Evolutionary conservation across 805 yeast genomes (phyloP).

Genomic region (Saccharomycopsis babjevae): DNA sequence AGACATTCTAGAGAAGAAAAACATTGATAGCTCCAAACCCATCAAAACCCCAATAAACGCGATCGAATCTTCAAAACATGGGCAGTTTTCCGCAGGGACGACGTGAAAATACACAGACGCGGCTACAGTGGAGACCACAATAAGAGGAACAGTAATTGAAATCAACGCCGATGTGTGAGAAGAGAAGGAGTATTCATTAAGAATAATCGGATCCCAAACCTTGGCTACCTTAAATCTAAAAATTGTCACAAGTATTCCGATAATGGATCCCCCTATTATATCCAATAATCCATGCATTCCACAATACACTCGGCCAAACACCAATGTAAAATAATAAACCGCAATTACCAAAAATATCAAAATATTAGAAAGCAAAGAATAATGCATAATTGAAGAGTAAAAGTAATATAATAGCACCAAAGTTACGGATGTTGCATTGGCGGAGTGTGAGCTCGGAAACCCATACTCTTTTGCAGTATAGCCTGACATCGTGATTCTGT

Average conservation of each 20-base stretch:
- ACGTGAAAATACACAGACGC: slow-evolving; percentile 58
- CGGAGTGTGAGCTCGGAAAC: slow-evolving; percentile 88
- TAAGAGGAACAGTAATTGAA: slow-evolving; percentile 26
- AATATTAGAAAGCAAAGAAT: slow-evolving; percentile 12
- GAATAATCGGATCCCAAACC: slow-evolving; percentile 20
- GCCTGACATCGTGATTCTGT: slow-evolving; percentile 81
- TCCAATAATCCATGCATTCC: slow-evolving; percentile 97
- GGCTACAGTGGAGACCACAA: slow-evolving; percentile 33
- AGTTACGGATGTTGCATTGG: slow-evolving; percentile 82
- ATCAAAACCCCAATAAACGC: slow-evolving; percentile 83
- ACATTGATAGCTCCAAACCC: slow-evolving; percentile 62
- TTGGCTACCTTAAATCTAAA: slow-evolving; percentile 34
- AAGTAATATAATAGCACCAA: slow-evolving; percentile 32
- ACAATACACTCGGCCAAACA: slow-evolving; percentile 79
- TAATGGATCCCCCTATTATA: slow-evolving; percentile 48
- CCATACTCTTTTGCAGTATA: slow-evolving; percentile 92
- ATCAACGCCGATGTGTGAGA: neutral
- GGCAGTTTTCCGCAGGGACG: slow-evolving; percentile 85
- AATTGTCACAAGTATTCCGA: slow-evolving; percentile 50
- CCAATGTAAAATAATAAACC: slow-evolving; percentile 52
- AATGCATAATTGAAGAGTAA: slow-evolving; percentile 5
- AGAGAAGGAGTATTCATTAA: neutral
- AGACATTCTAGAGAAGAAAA: slow-evolving; percentile 29
- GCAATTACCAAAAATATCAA: slow-evolving; percentile 20
- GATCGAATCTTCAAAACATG: slow-evolving; percentile 91